These are phyloP conservation scores for Fusarium irregulare DNA, from an alignment of 2,329 filamentous ascomycete species.

Conservation along the genomic window DNA sequence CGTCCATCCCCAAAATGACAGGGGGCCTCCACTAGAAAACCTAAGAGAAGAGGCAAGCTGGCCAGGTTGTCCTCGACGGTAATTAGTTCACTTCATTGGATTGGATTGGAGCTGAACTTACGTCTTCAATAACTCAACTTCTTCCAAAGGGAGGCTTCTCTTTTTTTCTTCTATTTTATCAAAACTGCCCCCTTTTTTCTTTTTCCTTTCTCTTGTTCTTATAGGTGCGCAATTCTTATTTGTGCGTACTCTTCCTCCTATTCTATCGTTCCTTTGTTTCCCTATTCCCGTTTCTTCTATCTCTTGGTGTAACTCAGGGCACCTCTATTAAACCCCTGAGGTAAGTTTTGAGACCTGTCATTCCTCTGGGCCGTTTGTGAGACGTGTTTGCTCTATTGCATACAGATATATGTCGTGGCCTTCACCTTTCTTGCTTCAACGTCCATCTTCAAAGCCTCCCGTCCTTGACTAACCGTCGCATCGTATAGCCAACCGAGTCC, in stretches of 20 bases:
- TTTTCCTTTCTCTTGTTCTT: constrained; percentile 25
- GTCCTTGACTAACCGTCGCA: constrained; percentile 31
- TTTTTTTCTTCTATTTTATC: constrained; percentile 24
- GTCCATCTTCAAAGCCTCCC: neutral
- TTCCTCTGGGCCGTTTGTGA: constrained; percentile 28
- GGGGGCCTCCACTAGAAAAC: constrained; percentile 15
- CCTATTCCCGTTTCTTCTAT: constrained; percentile 28
- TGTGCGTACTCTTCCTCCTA: constrained; percentile 21
- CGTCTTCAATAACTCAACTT: constrained; percentile 40
- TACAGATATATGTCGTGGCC: neutral
- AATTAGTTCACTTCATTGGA: constrained; percentile 13
- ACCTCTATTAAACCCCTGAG: constrained; percentile 36
- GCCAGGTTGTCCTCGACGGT: constrained; percentile 45
- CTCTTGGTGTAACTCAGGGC: constrained; percentile 20
- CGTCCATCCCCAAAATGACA: constrained; percentile 35
- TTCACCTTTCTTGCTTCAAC: neutral
- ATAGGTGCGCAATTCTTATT: constrained; percentile 37
- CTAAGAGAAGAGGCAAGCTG: constrained; percentile 32
- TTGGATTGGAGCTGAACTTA: constrained; percentile 5
- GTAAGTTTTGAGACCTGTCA: constrained; percentile 40
- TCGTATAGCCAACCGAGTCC: constrained; percentile 29
- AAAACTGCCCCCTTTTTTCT: constrained; percentile 24
- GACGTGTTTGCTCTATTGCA: constrained; percentile 18
- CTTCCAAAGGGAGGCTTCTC: constrained; percentile 36
- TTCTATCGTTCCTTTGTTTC: constrained; percentile 41